A percentile compares a stretch with the other conserved stretches of the same genome.
Conservation (phyloP, 106 monocot genomes). For the Vanilla planifolia region DNA sequence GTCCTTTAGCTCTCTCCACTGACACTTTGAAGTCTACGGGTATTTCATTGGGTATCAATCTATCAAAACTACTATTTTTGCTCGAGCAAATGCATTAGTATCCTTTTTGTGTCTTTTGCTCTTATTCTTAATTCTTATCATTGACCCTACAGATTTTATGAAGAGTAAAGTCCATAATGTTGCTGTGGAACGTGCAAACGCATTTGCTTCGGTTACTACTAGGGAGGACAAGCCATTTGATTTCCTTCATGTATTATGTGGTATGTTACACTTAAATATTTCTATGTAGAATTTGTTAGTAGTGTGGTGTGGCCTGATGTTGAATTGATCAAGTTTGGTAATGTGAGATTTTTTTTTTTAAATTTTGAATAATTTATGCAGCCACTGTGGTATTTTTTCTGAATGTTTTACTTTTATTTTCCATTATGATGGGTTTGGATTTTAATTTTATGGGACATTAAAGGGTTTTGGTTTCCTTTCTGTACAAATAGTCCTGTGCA, state of each 20-base stretch:
- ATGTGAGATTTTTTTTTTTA: too few relatives aligned
- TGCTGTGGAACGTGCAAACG: slow-evolving; percentile 12
- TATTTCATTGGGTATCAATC: background rate
- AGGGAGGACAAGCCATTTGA: slow-evolving; percentile 57
- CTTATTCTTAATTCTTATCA: background rate
- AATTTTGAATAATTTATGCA: too few relatives aligned
- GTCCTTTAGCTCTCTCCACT: background rate
- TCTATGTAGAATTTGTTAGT: background rate
- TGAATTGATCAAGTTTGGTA: too few relatives aligned
- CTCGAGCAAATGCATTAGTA: background rate
- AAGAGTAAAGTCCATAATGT: slow-evolving; percentile 14
- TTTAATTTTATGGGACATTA: too few relatives aligned
- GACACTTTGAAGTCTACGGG: background rate
- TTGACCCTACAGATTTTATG: slow-evolving; percentile 37
- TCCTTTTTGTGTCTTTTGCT: background rate
- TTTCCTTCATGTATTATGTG: slow-evolving; percentile 56
- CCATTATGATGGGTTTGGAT: too few relatives aligned
- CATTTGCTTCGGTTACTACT: slow-evolving; percentile 52
- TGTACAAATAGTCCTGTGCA: too few relatives aligned
- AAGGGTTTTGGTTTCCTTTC: too few relatives aligned
- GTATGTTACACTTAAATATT: slow-evolving; percentile 18
- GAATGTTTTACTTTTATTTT: too few relatives aligned
- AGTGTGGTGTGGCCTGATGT: background rate
- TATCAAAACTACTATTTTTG: background rate
- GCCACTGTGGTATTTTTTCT: too few relatives aligned